Percentiles rank a stretch among this genome's conserved stretches.
Conservation (phyloP, 352 stramenopile genomes). For the Phytophthora brassicae region DNA sequence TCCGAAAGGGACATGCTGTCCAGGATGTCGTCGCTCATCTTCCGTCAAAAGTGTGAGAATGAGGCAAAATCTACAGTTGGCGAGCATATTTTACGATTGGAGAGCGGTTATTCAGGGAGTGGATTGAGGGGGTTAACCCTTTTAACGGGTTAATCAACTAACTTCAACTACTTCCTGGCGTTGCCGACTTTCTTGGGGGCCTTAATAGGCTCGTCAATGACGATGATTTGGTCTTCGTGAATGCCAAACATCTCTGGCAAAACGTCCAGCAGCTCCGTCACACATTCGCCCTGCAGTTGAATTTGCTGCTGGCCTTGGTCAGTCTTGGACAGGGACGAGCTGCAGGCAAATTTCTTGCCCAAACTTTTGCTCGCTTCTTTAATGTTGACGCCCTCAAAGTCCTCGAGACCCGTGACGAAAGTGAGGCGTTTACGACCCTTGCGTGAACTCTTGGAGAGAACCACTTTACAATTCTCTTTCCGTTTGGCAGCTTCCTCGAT, state of each 20-base stretch:
- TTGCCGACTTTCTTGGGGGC: constrained; percentile 38
- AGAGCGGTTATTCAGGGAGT: no score
- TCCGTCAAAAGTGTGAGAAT: neutral
- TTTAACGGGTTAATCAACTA: neutral
- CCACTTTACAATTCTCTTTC: constrained; percentile 68
- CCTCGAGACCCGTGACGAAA: constrained; percentile 80
- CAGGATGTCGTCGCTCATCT: constrained; percentile 75
- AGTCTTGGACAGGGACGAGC: constrained; percentile 76
- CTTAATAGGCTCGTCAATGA: constrained; percentile 69
- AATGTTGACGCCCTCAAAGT: constrained; percentile 81
- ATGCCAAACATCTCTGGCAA: constrained; percentile 79
- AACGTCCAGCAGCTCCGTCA: constrained; percentile 71
- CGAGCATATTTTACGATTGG: constrained; percentile 8
- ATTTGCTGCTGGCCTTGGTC: constrained; percentile 80
- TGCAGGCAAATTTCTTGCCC: constrained; percentile 84
- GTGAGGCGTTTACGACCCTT: constrained; percentile 82
- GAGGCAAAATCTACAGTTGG: neutral
- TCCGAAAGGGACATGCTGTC: constrained; percentile 86
- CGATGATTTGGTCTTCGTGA: constrained; percentile 70
- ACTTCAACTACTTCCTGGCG: constrained; percentile 12
- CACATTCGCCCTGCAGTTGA: constrained; percentile 80
- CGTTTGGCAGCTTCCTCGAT: constrained; percentile 74
- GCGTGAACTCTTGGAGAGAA: constrained; percentile 71
- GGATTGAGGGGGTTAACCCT: no score
- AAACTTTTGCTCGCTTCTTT: constrained; percentile 82